A percentile compares a stretch with the other conserved stretches of the same genome.
Evolutionary conservation across 345 rosid genomes (phyloP).

Genomic region (Citrus trifoliata): DNA sequence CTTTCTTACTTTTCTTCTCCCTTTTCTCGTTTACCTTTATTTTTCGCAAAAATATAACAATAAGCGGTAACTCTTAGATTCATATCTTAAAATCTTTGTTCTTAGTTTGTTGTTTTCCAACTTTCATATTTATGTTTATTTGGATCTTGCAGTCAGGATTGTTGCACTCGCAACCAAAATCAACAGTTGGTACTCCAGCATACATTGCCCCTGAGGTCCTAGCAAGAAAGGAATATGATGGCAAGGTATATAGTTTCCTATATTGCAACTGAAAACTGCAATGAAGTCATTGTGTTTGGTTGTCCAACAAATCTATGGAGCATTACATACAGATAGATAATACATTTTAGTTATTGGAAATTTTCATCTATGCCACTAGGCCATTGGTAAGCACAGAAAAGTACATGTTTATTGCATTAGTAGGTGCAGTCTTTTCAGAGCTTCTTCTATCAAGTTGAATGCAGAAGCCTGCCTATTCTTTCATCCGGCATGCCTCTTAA

Average conservation of each 20-base stretch:
- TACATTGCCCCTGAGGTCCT: conserved; percentile 77
- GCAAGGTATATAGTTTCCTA: conserved; percentile 44
- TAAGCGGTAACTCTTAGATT: not conserved
- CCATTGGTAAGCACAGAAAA: not conserved
- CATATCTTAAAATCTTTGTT: not conserved
- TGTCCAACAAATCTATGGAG: not conserved
- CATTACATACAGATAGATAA: not conserved
- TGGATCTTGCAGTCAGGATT: conserved; percentile 49
- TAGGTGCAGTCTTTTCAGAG: not conserved
- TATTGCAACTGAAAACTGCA: not conserved
- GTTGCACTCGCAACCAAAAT: conserved; percentile 68
- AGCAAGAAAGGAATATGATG: conserved; percentile 64
- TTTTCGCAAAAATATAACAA: not conserved
- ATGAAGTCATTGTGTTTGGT: not conserved
- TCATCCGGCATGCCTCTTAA: not conserved
- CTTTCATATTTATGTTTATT: not conserved
- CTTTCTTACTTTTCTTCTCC: not conserved
- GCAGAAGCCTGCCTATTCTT: not conserved
- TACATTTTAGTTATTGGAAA: not conserved
- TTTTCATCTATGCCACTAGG: not conserved
- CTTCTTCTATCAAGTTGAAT: not conserved
- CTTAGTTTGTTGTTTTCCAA: not conserved
- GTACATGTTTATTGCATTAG: not conserved
- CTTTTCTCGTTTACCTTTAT: not conserved
- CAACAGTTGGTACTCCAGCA: conserved; percentile 78